phyloP scores from a whole-genome alignment of 2,329 filamentous ascomycete species.

The Lachnellula hyalina region DNA sequence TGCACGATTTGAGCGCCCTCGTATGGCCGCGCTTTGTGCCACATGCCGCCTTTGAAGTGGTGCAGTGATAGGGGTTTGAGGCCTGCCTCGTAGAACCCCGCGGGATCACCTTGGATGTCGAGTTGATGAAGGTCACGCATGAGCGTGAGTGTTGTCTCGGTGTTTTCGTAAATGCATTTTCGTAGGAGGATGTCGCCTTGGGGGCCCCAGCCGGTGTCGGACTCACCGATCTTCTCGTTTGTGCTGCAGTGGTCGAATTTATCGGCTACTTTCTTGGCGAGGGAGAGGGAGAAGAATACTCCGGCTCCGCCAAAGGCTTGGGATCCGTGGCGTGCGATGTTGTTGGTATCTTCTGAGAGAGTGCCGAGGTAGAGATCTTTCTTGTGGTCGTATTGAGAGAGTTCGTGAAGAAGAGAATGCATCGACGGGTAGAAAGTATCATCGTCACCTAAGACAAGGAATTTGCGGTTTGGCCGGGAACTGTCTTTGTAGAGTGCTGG shows the following conservation, averaged over 20 bases:
- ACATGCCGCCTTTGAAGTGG: conserved; percentile 43
- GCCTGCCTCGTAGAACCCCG: conserved; percentile 30
- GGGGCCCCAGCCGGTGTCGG: conserved; percentile 54
- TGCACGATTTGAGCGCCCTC: conserved; percentile 26
- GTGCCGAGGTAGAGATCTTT: conserved; percentile 29
- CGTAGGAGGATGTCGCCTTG: conserved; percentile 30
- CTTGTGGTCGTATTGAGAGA: conserved; percentile 21
- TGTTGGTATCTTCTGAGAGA: conserved; percentile 29
- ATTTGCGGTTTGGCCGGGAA: conserved; percentile 41
- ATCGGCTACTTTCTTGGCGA: conserved; percentile 42
- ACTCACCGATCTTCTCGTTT: conserved; percentile 46
- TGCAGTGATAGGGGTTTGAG: conserved; percentile 26
- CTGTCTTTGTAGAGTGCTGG: conserved; percentile 50
- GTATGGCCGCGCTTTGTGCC: conserved; percentile 37
- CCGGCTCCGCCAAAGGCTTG: conserved; percentile 31
- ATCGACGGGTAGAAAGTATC: conserved; percentile 31
- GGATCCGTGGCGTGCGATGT: conserved; percentile 29
- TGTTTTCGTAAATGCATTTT: conserved; percentile 30
- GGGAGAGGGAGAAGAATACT: conserved; percentile 33
- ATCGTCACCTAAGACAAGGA: conserved; percentile 32
- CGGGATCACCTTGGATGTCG: conserved; percentile 27
- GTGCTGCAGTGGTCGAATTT: conserved; percentile 43
- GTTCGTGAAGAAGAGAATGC: conserved; percentile 24
- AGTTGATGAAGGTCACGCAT: conserved; percentile 28
- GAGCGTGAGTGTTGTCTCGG: conserved; percentile 27